Evolutionary conservation across 2,329 filamentous ascomycete species (phyloP), one percentile per base, ranked within the genome.

Genomic region (Parafenestella ontariensis): DNA sequence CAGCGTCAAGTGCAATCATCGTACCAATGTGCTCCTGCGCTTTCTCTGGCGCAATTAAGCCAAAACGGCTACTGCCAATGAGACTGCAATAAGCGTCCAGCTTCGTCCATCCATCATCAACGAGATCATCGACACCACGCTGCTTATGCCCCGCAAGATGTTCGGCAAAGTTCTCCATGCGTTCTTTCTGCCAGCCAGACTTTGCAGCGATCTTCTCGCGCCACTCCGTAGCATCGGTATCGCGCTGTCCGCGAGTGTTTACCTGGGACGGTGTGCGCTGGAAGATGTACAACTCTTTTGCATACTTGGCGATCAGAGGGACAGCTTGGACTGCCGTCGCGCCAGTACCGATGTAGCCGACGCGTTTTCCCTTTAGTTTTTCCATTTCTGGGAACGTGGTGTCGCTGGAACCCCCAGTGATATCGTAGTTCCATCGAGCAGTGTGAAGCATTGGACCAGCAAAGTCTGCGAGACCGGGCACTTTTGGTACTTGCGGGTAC

Each of bases 171-270:
- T 83, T 85, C 39, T 65, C 47, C 47, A 69, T 68, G 8, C 82
- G 77, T 23, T 75, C 71, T 15, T 61, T 57, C 58, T 82, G 79
- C 84, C 83, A 86, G 4, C 82, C 82, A 2, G 64, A 64, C 17
- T 47, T 49, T 17, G 46, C 28, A 13, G 57, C 58, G 3, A 78
- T 69, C n/a, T 67, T 68, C 69, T 68, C 68, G 29, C 55, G 64
- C 74, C 78, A 85, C 45, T 77, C 73, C 9, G 74, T 71, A 0
- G 73, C 70, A 42, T 83, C 77, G 0, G 78, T 83, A 1, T 69
- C 54, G 5, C 65, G 59, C 18, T 79, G 73, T 31, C 62, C 59
- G 18, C 75, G 69, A 26, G 26, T 44, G 46, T 75, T 69, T 2
- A 80, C 74, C 6, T 71, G 54, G 0, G 75, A 70, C n/a, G 74